Evolutionary conservation across 2,329 filamentous ascomycete genomes (phyloP), one percentile per base, ranked within the genome.

Genomic region (Ciborinia camelliae): DNA sequence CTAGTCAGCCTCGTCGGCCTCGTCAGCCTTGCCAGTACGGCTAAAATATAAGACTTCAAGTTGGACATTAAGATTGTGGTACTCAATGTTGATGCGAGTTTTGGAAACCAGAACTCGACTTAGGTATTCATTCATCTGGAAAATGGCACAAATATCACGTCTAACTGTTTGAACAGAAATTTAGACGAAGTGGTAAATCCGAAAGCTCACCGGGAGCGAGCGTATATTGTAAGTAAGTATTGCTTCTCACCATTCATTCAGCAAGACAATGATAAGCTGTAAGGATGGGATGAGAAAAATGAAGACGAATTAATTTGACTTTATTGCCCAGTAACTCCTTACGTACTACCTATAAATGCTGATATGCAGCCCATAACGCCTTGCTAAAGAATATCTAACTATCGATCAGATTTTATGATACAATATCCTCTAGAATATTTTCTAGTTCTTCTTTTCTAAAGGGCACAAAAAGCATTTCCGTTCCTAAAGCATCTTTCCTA

Each of bases 361-460:
- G 23, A 39, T 26, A 59, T 58, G 43, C 48, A 30, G 48, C n/a
- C 28, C 59, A 37, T 26, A 60, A 58, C 67, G 60, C 65, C 63
- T 26, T 54, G 65, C 67, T 63, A 47, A 66, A 65, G 62, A 39
- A 63, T 26, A 58, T 62, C 30, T 55, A 62, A 45, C 23, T n/a
- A 20, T 10, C 48, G 26, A 37, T 61, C 23, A 39, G 8, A 32
- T 43, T 23, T 43, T 51, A 64, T 30, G 55, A 48, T 65, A 64
- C 60, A 67, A 85, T 75, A 66, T 98, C 95, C 74, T 97, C 94
- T 68, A 98, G 76, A 54, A 97, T 90, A 1, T 84, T 88, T 76
- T 97, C 94, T 74, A 98, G 81, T 77, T 99, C 95, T 69, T 96
- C 92, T 70, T 88, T 89, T 51, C 88, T 83, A 73, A 98, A 92